Base-by-base conservation (phyloP, 495 filamentous ascomycete species). In the Hamigera avellanea region DNA sequence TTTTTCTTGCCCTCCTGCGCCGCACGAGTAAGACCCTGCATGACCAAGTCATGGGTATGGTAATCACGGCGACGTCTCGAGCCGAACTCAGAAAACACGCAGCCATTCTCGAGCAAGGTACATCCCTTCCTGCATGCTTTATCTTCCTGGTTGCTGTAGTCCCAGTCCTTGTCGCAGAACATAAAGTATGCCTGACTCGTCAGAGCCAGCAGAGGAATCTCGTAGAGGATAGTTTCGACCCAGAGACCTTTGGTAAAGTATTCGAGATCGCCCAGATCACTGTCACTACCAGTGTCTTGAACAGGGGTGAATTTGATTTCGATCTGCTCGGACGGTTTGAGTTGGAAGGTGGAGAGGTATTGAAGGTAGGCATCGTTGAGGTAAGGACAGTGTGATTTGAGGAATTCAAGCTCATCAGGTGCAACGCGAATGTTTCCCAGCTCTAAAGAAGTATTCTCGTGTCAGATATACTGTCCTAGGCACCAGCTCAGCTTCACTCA, bases 121-220 rank as follows among this genome's bases (percentile, higher is more conserved):
- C 76, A 67, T 7, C 83, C 89, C 57, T 98, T 98, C 0, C 68
- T 40, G 39, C 64, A 75, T 8, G 93, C 91, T 41, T 80, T 78
- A 14, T 94, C 82, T 44, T 91, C 80, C 56, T 98, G 91, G 0
- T 73, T 75, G 7, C 78, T 69, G 44, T 95, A 78, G 32, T 70
- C 75, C 91, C 91, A 98, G 49, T 94, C 87, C 26, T 59, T 78
- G 46, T 95, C 81, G 61, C 81, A 80, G 66, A 94, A 95, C 59
- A 80, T 83, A 73, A 98, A 98, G 59, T 95, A 96, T 18, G 93
- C 86, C 55, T 98, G 88, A 43, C 85, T 93, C 1, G 87, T 83
- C 37, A 98, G 61, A 2, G 93, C 84, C 14, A 98, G 73, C 16
- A 98, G 67, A 0, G 91, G 93, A 40, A 96, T 94, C 62, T 98